Percentiles rank a stretch among this genome's conserved stretches.
These are phyloP conservation scores for Hymenoscyphus repandus DNA, from an alignment of 2,329 filamentous ascomycete species.

Conservation along the genomic window DNA sequence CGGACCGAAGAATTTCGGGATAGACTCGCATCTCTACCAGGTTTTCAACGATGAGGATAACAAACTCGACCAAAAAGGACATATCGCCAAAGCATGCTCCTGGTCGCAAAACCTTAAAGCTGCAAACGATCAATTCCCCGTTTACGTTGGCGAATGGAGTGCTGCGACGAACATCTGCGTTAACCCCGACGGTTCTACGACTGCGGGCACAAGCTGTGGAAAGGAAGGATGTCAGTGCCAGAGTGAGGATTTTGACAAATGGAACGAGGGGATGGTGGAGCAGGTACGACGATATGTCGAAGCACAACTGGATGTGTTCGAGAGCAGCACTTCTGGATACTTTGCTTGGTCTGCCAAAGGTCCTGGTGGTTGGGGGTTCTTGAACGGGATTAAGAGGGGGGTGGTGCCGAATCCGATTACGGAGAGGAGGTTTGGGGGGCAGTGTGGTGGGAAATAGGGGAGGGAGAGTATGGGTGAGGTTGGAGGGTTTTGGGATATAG, in stretches of 20 bases:
- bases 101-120: constrained; percentile 30
- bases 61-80: constrained; percentile 32
- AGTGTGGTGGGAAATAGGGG: constrained; percentile 16
- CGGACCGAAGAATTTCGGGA: constrained; percentile 22
- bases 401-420: constrained; percentile 33
- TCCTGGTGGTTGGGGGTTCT: constrained; percentile 35
- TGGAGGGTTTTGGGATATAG: not conserved
- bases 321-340: constrained; percentile 33
- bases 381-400: constrained; percentile 33
- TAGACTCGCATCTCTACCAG: constrained; percentile 39
- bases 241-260: constrained; percentile 28
- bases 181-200: constrained; percentile 34
- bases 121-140: constrained; percentile 29
- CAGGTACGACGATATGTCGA: constrained; percentile 35
- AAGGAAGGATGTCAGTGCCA: constrained; percentile 35
- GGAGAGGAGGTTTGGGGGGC: constrained; percentile 16
- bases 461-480: constrained; percentile 1
- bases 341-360: constrained; percentile 38
- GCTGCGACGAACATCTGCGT: constrained; percentile 37
- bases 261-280: constrained; percentile 32
- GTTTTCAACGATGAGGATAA: constrained; percentile 33
- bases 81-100: constrained; percentile 37
- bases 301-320: constrained; percentile 37
- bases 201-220: constrained; percentile 31
- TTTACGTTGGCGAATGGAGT: constrained; percentile 38